phyloP scores from a whole-genome alignment of 306 rosid species.

The Abrus precatorius region DNA sequence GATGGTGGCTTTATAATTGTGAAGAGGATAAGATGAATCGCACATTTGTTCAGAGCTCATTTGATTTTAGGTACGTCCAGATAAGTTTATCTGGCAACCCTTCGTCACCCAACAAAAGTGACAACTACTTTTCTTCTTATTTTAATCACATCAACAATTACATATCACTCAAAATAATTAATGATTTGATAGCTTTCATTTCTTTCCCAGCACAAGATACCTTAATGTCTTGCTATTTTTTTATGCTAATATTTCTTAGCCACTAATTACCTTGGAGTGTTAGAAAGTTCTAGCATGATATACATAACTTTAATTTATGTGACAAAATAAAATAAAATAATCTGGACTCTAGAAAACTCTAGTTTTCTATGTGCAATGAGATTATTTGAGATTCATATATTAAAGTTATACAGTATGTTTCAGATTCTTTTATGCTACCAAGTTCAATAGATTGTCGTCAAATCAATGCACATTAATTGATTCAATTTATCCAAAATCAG shows the following conservation, averaged over 20 bases:
- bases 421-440: background rate
- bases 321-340: background rate
- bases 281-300: constrained; percentile 14
- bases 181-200: constrained; percentile 6
- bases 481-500: constrained; percentile 18
- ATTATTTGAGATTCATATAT: background rate
- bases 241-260: constrained; percentile 26
- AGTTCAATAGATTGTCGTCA: background rate
- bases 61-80: constrained; percentile 61
- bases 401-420: background rate
- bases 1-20: constrained; percentile 29
- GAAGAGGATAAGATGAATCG: constrained; percentile 23
- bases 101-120: constrained; percentile 59
- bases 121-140: constrained; percentile 49
- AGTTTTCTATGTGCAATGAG: background rate
- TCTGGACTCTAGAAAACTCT: background rate
- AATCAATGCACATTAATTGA: background rate
- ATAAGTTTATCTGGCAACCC: constrained; percentile 68
- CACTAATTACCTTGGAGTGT: constrained; percentile 16
- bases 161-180: background rate
- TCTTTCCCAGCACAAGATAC: constrained; percentile 39
- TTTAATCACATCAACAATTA: constrained; percentile 43
- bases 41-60: constrained; percentile 26
- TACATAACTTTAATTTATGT: background rate
- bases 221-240: constrained; percentile 5